Evolutionary conservation across 2,329 filamentous ascomycete genomes (phyloP).

Genomic region (Cyclaneusma minus): DNA sequence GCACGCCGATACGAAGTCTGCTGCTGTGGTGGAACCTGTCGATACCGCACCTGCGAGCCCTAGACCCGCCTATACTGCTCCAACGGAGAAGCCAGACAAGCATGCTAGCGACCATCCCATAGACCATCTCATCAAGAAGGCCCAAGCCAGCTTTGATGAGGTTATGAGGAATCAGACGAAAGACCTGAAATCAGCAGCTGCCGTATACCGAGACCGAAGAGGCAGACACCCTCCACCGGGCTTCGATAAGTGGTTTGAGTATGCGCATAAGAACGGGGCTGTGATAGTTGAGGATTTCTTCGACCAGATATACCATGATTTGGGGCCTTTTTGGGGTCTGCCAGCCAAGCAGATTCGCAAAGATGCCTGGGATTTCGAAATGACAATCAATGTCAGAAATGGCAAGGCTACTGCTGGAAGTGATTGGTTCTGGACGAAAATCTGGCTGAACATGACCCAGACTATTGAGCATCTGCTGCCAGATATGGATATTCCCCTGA

Average conservation of each 20-base stretch:
- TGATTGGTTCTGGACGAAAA: slow-evolving; percentile 41
- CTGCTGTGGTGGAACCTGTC: not conserved
- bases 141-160: slow-evolving; percentile 22
- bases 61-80: not conserved
- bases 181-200: slow-evolving; percentile 28
- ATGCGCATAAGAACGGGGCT: slow-evolving; percentile 25
- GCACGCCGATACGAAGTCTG: not conserved
- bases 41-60: not conserved
- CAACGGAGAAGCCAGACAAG: not conserved
- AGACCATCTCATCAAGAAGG: slow-evolving; percentile 25
- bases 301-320: slow-evolving; percentile 36
- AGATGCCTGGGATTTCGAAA: slow-evolving; percentile 38
- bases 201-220: slow-evolving; percentile 27
- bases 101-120: no score
- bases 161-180: slow-evolving; percentile 25
- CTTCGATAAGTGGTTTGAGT: slow-evolving; percentile 31
- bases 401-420: slow-evolving; percentile 33
- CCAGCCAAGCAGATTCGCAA: slow-evolving; percentile 30
- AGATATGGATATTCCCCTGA: slow-evolving; percentile 53
- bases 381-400: slow-evolving; percentile 43
- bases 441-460: slow-evolving; percentile 37
- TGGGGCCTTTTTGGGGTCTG: slow-evolving; percentile 38
- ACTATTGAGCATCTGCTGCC: slow-evolving; percentile 39
- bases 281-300: slow-evolving; percentile 32
- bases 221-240: slow-evolving; percentile 33